Conservation (phyloP, 306 rosid genomes). For the Calophaca sinica region DNA sequence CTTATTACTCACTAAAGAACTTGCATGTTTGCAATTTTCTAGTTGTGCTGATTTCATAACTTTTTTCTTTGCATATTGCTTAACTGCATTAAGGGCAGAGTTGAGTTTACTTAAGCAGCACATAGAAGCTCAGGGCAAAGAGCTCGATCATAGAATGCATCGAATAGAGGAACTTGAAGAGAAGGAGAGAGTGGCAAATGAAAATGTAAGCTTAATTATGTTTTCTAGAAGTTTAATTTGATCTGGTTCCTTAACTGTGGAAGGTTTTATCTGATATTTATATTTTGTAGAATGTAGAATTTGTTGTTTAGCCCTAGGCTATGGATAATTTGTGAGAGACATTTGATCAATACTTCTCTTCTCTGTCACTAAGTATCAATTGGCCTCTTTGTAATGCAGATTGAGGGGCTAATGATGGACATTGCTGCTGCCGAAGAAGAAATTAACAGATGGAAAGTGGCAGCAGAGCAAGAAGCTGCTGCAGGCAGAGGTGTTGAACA, state of each 20-base stretch:
- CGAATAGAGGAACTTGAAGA: conserved; percentile 89
- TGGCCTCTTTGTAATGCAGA: conserved; percentile 55
- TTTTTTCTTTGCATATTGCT: conserved; percentile 52
- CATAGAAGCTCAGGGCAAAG: conserved; percentile 81
- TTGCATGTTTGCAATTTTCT: conserved; percentile 35
- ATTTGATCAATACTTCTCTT: conserved; percentile 36
- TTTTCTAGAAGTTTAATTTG: conserved; percentile 18
- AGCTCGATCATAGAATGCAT: conserved; percentile 76
- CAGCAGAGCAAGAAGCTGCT: conserved; percentile 99
- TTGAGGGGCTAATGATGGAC: conserved; percentile 99
- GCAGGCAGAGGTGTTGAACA: conserved; percentile 95
- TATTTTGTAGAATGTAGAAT: conserved; percentile 7
- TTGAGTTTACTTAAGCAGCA: conserved; percentile 89
- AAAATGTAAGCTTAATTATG: conserved; percentile 67
- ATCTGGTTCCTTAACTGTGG: conserved; percentile 8
- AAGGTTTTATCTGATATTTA: conserved; percentile 18
- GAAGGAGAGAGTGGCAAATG: conserved; percentile 91
- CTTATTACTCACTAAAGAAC: conserved; percentile 10
- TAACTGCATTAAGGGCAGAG: conserved; percentile 91
- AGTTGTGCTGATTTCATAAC: conserved; percentile 55
- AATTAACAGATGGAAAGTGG: conserved; percentile 94
- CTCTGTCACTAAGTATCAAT: conserved; percentile 25
- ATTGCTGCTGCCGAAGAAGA: conserved; percentile 98
- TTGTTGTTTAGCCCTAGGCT: conserved; percentile 20
- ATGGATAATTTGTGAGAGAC: conserved; percentile 17